Conservation (phyloP, 345 rosid species). For the Citrus glauca region DNA sequence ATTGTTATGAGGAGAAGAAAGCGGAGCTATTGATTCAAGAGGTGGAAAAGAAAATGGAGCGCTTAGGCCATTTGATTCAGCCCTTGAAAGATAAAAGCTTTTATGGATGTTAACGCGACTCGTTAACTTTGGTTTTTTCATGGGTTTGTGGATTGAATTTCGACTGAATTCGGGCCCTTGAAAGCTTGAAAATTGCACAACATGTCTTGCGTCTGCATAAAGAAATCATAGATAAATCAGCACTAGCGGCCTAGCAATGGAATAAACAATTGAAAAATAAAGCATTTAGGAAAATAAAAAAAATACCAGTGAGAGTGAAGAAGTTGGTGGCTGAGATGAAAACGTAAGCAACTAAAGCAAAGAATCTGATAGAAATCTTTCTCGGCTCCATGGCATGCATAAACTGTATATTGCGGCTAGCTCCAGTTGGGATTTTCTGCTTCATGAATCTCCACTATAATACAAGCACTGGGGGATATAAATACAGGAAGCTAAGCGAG, state of each 20-base stretch:
- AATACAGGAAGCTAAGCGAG: not conserved
- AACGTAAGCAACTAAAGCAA: not conserved
- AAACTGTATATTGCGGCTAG: not conserved
- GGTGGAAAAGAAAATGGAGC: constrained; percentile 25
- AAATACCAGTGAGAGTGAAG: constrained; percentile 23
- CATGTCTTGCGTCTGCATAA: constrained; percentile 28
- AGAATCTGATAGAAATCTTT: not conserved
- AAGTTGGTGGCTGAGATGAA: constrained; percentile 9
- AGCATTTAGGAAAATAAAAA: not conserved
- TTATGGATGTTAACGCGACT: not conserved
- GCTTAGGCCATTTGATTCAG: not conserved
- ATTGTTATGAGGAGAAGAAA: constrained; percentile 2
- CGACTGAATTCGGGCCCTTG: not conserved
- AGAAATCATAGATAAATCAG: not conserved
- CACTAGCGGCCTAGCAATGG: not conserved
- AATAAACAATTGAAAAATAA: not conserved
- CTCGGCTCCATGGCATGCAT: constrained; percentile 15
- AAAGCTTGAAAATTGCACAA: not conserved
- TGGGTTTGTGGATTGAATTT: not conserved
- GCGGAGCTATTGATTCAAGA: constrained; percentile 20
- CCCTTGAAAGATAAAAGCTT: not conserved
- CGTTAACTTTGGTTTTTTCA: not conserved
- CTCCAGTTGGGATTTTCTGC: not conserved
- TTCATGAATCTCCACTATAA: not conserved
- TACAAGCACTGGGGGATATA: not conserved